Evolutionary conservation across 441 rosid species (phyloP).

Genomic region (Macaranga tanarius): DNA sequence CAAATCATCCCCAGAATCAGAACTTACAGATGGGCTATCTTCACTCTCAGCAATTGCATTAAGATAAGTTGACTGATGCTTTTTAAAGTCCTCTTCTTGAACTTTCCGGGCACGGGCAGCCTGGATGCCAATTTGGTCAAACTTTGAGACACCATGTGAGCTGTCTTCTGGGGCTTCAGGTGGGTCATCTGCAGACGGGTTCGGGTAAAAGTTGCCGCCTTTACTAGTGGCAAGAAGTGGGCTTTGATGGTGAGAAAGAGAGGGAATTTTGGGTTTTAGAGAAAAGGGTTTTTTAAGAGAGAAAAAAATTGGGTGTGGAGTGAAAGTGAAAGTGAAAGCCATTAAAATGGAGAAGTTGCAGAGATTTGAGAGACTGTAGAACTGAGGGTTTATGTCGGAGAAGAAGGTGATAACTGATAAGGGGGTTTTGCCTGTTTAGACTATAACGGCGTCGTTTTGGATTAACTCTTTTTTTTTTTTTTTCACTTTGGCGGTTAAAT

Average conservation of each 20-base stretch:
- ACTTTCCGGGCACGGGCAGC: conserved; percentile 67
- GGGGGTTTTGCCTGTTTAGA: neutral
- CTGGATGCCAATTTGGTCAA: conserved; percentile 69
- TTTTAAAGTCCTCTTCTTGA: conserved; percentile 73
- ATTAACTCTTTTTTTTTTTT: no score
- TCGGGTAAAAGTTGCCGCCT: conserved; percentile 56
- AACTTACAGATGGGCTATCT: conserved; percentile 40
- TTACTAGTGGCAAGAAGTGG: conserved; percentile 37
- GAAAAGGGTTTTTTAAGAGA: conserved; percentile 30
- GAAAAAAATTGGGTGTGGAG: conserved; percentile 32
- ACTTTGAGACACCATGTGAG: conserved; percentile 83
- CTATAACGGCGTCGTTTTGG: conserved; percentile 9
- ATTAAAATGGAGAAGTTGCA: neutral
- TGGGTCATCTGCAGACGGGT: conserved; percentile 74
- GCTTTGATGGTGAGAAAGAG: conserved; percentile 22
- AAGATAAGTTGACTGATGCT: conserved; percentile 61
- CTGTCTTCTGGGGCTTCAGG: conserved; percentile 90
- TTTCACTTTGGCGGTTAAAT: neutral
- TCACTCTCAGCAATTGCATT: conserved; percentile 74
- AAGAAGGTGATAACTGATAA: conserved; percentile 13
- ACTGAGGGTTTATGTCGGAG: neutral
- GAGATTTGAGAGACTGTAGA: neutral
- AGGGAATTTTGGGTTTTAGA: conserved; percentile 28
- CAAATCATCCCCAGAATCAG: conserved; percentile 52
- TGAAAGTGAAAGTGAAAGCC: conserved; percentile 19